Evolutionary conservation across 2,329 filamentous ascomycete species (phyloP).

Genomic region (Pseudogymnoascus pannorum): DNA sequence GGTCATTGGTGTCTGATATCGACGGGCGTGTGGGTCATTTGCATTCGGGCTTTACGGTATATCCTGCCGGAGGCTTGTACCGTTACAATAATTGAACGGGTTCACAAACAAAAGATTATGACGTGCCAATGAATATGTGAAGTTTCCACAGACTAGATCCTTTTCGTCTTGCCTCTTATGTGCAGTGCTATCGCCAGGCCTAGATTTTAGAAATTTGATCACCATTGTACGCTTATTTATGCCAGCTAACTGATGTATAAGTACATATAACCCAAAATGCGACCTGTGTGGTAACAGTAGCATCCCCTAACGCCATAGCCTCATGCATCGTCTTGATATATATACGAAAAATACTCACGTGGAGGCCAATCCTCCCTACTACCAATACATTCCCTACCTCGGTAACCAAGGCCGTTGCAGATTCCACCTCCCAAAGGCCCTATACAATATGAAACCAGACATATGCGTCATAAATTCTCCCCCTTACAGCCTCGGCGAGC

Average conservation of each 20-base stretch:
- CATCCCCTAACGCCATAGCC: slow-evolving; percentile 5
- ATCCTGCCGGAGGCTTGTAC: slow-evolving; percentile 26
- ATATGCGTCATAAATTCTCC: not conserved
- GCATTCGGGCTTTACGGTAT: slow-evolving; percentile 24
- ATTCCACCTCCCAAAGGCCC: slow-evolving; percentile 1
- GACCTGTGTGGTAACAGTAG: slow-evolving; percentile 3
- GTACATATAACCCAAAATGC: slow-evolving; percentile 3
- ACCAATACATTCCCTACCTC: slow-evolving; percentile 4
- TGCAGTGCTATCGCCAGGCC: not conserved
- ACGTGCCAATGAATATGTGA: slow-evolving; percentile 29
- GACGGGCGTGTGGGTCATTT: slow-evolving; percentile 28
- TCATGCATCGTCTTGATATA: slow-evolving; percentile 7
- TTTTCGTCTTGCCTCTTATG: not conserved
- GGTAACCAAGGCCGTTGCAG: slow-evolving; percentile 5
- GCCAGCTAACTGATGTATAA: slow-evolving; percentile 1
- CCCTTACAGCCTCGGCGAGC: slow-evolving; percentile 4
- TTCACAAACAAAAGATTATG: slow-evolving; percentile 16
- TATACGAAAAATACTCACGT: slow-evolving; percentile 3
- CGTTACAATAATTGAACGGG: slow-evolving; percentile 21
- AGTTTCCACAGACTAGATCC: slow-evolving; percentile 25
- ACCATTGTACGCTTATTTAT: slow-evolving; percentile 8
- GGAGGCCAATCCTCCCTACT: not conserved
- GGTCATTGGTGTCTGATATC: slow-evolving; percentile 19
- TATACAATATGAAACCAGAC: slow-evolving; percentile 2
- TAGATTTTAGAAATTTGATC: slow-evolving; percentile 7